These are phyloP conservation scores for Backusella macrospora DNA, from an alignment of 192 early-diverging fungal species.

Conservation along the genomic window DNA sequence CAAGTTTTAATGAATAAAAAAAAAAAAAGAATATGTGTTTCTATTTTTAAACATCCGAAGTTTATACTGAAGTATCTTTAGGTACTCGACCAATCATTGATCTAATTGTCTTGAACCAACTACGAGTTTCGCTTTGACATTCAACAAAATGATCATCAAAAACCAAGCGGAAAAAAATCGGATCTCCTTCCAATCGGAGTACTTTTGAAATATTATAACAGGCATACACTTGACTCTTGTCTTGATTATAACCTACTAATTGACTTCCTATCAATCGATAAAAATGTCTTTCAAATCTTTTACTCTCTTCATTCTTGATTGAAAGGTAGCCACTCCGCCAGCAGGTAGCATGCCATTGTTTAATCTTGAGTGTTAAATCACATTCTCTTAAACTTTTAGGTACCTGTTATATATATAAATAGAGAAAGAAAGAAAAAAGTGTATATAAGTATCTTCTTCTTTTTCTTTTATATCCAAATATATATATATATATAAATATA, in stretches of 20 bases:
- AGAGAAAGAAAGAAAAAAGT: neutral
- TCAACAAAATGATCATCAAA: conserved; percentile 26
- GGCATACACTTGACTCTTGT: conserved; percentile 4
- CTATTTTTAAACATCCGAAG: no score
- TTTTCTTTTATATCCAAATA: no score
- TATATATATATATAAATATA: no score
- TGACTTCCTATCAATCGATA: conserved; percentile 29
- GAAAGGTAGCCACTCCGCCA: conserved; percentile 29
- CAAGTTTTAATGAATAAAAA: no score
- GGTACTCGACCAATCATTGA: conserved; percentile 29
- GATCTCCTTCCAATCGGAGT: neutral
- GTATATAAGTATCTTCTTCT: no score
- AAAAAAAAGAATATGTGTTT: neutral
- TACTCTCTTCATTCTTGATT: no score
- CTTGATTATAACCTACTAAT: conserved; percentile 20
- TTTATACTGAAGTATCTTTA: neutral
- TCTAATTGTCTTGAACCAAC: conserved; percentile 20
- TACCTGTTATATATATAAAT: neutral
- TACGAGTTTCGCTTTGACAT: conserved; percentile 27
- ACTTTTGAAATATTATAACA: conserved; percentile 25
- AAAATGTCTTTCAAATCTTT: conserved; percentile 14
- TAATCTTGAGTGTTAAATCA: conserved; percentile 25
- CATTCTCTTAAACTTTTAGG: conserved; percentile 33
- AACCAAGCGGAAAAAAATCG: conserved; percentile 14
- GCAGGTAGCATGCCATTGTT: conserved; percentile 36